A percentile compares a stretch with the other conserved stretches of the same genome.
Conservation (phyloP, 768 basidiomycete genomes). For the Leucosporidium scottii region DNA sequence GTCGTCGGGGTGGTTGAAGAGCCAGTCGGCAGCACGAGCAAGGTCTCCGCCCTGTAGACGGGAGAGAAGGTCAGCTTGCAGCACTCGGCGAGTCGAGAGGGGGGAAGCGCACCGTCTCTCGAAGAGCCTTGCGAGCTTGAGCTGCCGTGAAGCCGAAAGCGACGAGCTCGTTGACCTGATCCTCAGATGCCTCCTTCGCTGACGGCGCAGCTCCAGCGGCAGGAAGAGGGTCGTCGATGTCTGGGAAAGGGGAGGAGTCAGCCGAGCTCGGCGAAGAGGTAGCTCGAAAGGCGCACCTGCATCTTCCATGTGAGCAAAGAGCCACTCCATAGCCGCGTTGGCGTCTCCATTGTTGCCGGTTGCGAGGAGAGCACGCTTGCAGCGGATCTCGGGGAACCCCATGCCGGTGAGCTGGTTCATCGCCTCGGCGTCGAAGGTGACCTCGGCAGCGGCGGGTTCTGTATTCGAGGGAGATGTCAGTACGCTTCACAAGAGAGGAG, state of each 20-base stretch:
- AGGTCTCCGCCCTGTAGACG: constrained; percentile 56
- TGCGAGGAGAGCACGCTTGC: constrained; percentile 82
- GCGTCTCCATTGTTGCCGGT: constrained; percentile 66
- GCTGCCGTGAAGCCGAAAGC: constrained; percentile 88
- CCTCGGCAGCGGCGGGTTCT: constrained; percentile 48
- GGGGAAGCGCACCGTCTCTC: constrained; percentile 62
- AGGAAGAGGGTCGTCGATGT: constrained; percentile 69
- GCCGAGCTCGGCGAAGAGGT: neutral
- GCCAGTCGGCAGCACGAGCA: constrained; percentile 89
- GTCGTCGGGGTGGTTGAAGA: constrained; percentile 89
- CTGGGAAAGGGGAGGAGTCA: constrained; percentile 44
- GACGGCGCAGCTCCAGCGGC: constrained; percentile 35
- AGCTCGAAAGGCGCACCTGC: constrained; percentile 52
- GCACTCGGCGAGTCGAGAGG: neutral
- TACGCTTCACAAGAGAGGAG: no score
- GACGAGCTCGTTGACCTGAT: constrained; percentile 63
- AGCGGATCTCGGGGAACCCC: constrained; percentile 82
- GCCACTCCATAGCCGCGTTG: constrained; percentile 88
- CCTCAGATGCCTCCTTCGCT: constrained; percentile 47
- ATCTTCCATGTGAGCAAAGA: constrained; percentile 93
- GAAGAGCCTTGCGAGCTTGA: constrained; percentile 79
- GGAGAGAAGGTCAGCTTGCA: neutral
- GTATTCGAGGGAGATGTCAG: no score
- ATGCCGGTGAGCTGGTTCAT: constrained; percentile 72
- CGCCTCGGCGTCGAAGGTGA: constrained; percentile 62